Base-by-base conservation (phyloP, 495 filamentous ascomycete genomes). In the Clavariopsis aquatica region DNA sequence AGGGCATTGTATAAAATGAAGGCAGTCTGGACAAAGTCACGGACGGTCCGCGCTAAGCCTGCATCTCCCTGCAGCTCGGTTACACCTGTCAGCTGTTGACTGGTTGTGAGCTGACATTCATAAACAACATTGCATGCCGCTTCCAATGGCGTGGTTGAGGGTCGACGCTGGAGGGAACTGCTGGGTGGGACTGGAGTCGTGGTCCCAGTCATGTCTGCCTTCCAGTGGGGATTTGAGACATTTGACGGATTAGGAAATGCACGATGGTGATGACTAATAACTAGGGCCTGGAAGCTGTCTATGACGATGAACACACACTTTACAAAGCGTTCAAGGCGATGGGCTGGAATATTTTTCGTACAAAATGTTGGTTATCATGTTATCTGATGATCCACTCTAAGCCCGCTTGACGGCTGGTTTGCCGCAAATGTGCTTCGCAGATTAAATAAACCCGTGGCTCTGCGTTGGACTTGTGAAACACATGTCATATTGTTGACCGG, bases 1-100 rank as follows among this genome's bases (percentile, higher is more conserved):
- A 17, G n/a, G 38, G n/a, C 15, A n/a, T 17, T n/a, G 38, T 17
- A 2, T 8, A 17, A 43, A 2, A 17, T 43, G 38, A 43, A 43
- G n/a, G n/a, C n/a, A n/a, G 38, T 43, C 9, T 43, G 38, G 13
- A 43, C 8, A 34, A 43, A n/a, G 38, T 43, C 38, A 10, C n/a
- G 5, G 3, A 43, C 6, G 38, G 38, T 17, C 56, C 63, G 49
- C 56, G 57, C 63, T 66, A 66, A 59, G 6, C 12, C 47, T 53
- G 62, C 61, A 64, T 17, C 43, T 47, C 1, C 61, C 15, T 65
- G 62, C 49, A 66, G 22, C 36, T 54, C 56, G 47, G 56, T 28
- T 56, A 54, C 63, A 66, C 56, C 63, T 66, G 63, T 66, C 63
- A 56, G 24, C n/a, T 28, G 23, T 47, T 66, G 49, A 66, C 8